Evolutionary conservation across 1,284 basidiomycete genomes (phyloP).

Genomic region (Inonotus obliquus): DNA sequence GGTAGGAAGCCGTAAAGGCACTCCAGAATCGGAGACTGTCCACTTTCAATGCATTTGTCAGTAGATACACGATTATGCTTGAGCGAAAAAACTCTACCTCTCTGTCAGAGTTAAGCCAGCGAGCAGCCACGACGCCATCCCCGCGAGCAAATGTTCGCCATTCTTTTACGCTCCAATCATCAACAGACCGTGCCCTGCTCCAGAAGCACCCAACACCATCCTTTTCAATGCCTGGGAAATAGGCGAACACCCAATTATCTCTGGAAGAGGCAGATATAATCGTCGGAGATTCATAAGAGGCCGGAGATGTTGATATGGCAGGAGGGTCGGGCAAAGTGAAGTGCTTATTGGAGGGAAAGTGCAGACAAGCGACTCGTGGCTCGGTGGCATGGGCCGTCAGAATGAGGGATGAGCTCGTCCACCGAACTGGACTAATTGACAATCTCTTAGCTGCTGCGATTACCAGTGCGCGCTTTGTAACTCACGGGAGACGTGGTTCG

Average conservation of each 20-base stretch:
- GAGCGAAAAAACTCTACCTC: constrained; percentile 38
- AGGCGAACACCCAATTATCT: constrained; percentile 67
- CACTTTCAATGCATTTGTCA: constrained; percentile 26
- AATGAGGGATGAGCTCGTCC: constrained; percentile 64
- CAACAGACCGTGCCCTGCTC: constrained; percentile 49
- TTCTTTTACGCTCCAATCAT: constrained; percentile 59
- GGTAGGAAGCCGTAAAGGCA: constrained; percentile 29
- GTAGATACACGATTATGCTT: not conserved
- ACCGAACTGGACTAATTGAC: constrained; percentile 53
- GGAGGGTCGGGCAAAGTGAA: constrained; percentile 53
- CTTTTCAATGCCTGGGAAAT: constrained; percentile 53
- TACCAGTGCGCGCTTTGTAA: not conserved
- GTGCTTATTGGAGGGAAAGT: constrained; percentile 63
- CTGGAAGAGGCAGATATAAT: constrained; percentile 54
- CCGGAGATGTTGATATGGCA: constrained; percentile 39
- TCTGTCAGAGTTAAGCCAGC: constrained; percentile 56
- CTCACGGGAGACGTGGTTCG: constrained; percentile 52
- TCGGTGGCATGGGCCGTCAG: constrained; percentile 60
- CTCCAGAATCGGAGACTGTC: constrained; percentile 27
- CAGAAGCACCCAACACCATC: constrained; percentile 64
- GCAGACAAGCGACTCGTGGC: constrained; percentile 54
- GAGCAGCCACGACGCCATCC: constrained; percentile 53
- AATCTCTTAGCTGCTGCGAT: constrained; percentile 11
- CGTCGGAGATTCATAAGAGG: constrained; percentile 55
- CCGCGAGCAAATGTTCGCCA: constrained; percentile 48